Evolutionary conservation across 1,284 basidiomycete species (phyloP), one percentile per base, ranked within the genome.

Genomic region (Gomphus bonarii): DNA sequence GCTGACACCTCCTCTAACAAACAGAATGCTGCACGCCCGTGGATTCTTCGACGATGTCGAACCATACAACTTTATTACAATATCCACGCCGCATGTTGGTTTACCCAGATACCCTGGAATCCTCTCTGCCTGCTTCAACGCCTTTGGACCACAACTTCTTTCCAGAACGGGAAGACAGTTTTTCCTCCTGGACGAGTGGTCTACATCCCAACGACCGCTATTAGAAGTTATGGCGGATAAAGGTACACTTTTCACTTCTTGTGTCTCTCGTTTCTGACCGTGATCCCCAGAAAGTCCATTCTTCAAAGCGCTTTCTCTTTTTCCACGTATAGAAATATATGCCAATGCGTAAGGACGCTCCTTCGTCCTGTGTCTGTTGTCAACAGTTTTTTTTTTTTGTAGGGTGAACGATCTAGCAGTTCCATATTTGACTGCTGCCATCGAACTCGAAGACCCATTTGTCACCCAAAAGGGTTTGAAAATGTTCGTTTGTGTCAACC

Each of bases 191-290:
- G 92, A 95, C 68, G 78, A 77, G 59, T 95, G 88, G 79, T 80
- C 82, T 0, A 73, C 76, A 1, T 78, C 76, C 55, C 85, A 83
- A 2, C 74, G 85, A 54, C 81, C 90, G 2, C 68, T 95, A 6
- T 67, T 95, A 18, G 83, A 91, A 60, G 81, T 93, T 59, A 89
- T 95, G 84, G 86, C 89, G 2, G 91, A 95, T 70, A 86, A 88
- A 61, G 75, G 89, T 87, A 64, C 25, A 69, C 22, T 28, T 53
- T 20, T 43, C 54, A 42, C 22, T 1, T 33, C 18, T 12, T n/a
- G n/a, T n/a, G n/a, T 43, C 20, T 55, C 22, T 31, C 12, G 10
- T 35, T 62, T 42, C 7, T 61, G 22, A 16, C 58, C 62, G 52
- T 55, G 58, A 25, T 16, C 14, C 65, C 5, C 25, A 85, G 88